Conservation (phyloP, 1,284 basidiomycete species). For the Cystobasidium sp. region DNA sequence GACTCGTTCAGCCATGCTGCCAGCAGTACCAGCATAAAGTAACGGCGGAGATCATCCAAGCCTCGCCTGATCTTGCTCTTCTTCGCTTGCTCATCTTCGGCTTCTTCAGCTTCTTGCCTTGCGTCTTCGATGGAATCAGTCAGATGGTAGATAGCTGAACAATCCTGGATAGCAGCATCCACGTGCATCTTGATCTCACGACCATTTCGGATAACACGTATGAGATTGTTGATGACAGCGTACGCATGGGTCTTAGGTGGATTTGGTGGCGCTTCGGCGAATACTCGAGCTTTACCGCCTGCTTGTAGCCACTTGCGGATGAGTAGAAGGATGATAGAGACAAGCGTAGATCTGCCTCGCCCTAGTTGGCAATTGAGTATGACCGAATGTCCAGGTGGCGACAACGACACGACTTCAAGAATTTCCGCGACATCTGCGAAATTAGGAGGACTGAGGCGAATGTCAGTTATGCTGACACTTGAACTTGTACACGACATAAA, state of each 20-base stretch:
- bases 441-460: conserved; percentile 51
- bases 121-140: conserved; percentile 87
- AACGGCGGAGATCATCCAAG: conserved; percentile 77
- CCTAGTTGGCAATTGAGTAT: conserved; percentile 95
- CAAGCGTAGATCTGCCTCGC: conserved; percentile 79
- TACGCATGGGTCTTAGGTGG: conserved; percentile 40
- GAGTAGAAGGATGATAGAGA: conserved; percentile 46
- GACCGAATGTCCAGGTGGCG: conserved; percentile 64
- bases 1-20: conserved; percentile 88
- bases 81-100: conserved; percentile 72
- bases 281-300: conserved; percentile 31
- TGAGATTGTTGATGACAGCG: conserved; percentile 68
- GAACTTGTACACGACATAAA: not conserved
- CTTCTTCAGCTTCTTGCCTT: conserved; percentile 72
- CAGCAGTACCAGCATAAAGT: conserved; percentile 91
- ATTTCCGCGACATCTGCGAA: conserved; percentile 63
- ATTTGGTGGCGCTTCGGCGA: conserved; percentile 74
- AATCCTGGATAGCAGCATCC: conserved; percentile 75
- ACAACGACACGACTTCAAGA: conserved; percentile 34
- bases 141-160: conserved; percentile 78
- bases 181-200: conserved; percentile 73
- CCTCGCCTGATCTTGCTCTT: conserved; percentile 71
- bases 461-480: conserved; percentile 8
- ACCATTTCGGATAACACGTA: conserved; percentile 91
- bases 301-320: conserved; percentile 63